Base-by-base conservation (phyloP, 805 yeast species). In the Zygoascus ofunaensis region DNA sequence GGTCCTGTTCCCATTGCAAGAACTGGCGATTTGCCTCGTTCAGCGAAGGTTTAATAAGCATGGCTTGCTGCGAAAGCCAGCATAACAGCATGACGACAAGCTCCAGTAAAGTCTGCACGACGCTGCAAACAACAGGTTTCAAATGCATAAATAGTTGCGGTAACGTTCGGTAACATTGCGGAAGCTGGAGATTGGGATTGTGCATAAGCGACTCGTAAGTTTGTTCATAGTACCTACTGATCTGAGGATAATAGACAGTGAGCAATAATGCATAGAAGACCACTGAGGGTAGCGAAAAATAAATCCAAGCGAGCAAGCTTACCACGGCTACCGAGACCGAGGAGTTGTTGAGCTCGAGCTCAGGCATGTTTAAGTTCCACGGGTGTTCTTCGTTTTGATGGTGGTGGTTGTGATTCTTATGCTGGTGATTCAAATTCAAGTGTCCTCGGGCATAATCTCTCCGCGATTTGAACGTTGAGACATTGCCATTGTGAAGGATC, bases 1-100 rank as follows among this genome's bases (percentile, higher is more conserved):
- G 23, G 7, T 17, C 24, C 5, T 15, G 39, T 20, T 36, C 39
- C 39, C 39, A 36, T 17, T 19, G 17, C 24, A 17, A 17, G 20
- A 20, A 36, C 26, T 36, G 39, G 10, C 15, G 26, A n/a, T 36
- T 36, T 12, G 39, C 26, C 20, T 36, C 39, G 39, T 36, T 24
- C n/a, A 20, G 17, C 3, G 39, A 15, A 21, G 21, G 39, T 21
- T 36, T 36, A 14, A 36, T 14, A 17, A 14, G 14, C 21, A 19
- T 17, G 10, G 26, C 18, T 21, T 36, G 39, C 4, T 21, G 39
- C 10, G 39, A 36, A 4, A 36, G 10, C 39, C 39, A 36, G 24
- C 39, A 36, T 19, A 36, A 4, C 23, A 14, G 14, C 39, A 19
- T 14, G 23, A 19, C 39, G 14, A 21, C 26, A 3, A 21, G 18